phyloP scores from a whole-genome alignment of 176 grass and related monocot species.

The Oryza coarctata region DNA sequence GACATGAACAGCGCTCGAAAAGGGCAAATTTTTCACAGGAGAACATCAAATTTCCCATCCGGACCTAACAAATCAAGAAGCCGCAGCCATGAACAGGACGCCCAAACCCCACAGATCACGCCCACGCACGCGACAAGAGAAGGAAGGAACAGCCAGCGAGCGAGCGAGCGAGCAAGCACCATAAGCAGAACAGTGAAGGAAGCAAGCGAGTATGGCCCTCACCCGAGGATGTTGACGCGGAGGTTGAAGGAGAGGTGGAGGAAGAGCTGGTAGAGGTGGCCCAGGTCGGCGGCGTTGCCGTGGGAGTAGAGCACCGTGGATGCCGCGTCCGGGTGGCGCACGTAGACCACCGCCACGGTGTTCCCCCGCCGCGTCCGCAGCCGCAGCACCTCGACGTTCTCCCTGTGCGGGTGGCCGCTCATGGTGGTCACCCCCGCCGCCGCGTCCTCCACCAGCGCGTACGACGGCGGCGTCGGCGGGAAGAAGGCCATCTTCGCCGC shows the following conservation, averaged over 20 bases:
- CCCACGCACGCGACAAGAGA: not conserved
- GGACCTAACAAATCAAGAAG: constrained; percentile 9
- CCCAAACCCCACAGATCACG: constrained; percentile 8
- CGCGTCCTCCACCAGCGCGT: constrained; percentile 60
- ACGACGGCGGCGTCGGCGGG: constrained; percentile 83
- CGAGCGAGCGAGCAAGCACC: not conserved
- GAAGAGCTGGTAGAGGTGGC: constrained; percentile 92
- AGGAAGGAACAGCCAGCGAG: not conserved
- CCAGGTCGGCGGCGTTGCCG: constrained; percentile 90
- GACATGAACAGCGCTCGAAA: not conserved
- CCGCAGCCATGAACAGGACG: not conserved
- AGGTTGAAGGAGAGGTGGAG: constrained; percentile 87
- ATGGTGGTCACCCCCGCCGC: constrained; percentile 60
- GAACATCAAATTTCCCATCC: constrained; percentile 10
- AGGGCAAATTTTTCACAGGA: not conserved
- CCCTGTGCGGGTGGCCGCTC: constrained; percentile 62
- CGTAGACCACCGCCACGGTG: constrained; percentile 68
- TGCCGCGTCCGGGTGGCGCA: constrained; percentile 68
- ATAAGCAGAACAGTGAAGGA: too few species aligned
- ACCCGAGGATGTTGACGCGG: constrained; percentile 87
- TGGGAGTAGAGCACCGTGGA: constrained; percentile 88
- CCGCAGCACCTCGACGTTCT: constrained; percentile 84
- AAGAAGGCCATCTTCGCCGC: constrained; percentile 97
- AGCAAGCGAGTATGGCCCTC: not conserved
- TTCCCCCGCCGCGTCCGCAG: constrained; percentile 61